Conservation (phyloP, 495 filamentous ascomycete species). For the Penicillium silybi region DNA sequence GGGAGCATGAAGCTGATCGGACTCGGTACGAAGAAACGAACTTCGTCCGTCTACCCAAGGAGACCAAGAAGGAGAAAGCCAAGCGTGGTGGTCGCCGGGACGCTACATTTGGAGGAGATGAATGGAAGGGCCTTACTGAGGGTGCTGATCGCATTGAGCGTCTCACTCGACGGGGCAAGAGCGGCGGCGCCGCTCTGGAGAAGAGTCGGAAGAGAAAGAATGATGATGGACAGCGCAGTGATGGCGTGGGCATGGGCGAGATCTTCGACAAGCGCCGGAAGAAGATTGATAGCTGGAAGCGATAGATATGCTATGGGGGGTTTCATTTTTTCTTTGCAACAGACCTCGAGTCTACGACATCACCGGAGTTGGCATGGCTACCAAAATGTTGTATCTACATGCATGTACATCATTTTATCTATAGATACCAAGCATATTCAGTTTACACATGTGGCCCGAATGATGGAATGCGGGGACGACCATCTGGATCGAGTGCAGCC, state of each 20-base stretch:
- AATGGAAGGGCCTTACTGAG: slow-evolving; percentile 73
- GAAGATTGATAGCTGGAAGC: slow-evolving; percentile 59
- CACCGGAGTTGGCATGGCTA: slow-evolving; percentile 9
- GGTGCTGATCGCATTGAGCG: slow-evolving; percentile 73
- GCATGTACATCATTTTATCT: not conserved
- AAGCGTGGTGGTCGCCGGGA: slow-evolving; percentile 48
- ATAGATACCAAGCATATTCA: not conserved
- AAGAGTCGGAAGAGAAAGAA: slow-evolving; percentile 75
- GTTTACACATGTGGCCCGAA: not conserved
- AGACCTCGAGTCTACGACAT: not conserved
- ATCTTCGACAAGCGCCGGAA: slow-evolving; percentile 72
- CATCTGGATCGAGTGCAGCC: no score
- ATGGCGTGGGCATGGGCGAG: slow-evolving; percentile 58
- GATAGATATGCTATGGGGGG: slow-evolving; percentile 9
- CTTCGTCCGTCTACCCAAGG: slow-evolving; percentile 75
- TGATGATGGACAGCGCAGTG: slow-evolving; percentile 55
- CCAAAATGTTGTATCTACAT: not conserved
- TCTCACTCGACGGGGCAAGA: slow-evolving; percentile 56
- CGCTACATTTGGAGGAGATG: slow-evolving; percentile 72
- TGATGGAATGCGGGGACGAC: no score
- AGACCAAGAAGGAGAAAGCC: slow-evolving; percentile 69
- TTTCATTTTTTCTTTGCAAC: not conserved
- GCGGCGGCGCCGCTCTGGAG: slow-evolving; percentile 59
- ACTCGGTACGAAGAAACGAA: slow-evolving; percentile 81
- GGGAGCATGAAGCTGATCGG: slow-evolving; percentile 65